Base-by-base conservation (phyloP, 768 basidiomycete species). In the Cyclocybe cylindracea region DNA sequence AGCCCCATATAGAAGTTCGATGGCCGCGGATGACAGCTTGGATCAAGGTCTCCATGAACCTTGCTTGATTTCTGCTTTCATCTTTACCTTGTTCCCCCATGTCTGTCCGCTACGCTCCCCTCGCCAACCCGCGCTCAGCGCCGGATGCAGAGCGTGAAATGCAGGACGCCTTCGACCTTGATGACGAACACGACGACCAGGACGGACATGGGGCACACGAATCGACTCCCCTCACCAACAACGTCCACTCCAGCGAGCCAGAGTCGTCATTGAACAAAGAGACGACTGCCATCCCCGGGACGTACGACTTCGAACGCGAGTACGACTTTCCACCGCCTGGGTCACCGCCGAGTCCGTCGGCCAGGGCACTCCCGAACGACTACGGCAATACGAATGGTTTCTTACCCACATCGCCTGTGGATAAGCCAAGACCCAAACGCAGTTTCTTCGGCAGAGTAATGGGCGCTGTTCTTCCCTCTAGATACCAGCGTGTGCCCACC, bases 231-330 rank as follows among this genome's bases (percentile, higher is more conserved):
- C 70, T 76, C 41, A 76, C 73, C 32, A 53, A 53, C 53, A 51
- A 51, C 55, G 34, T 49, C 41, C 13, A 36, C 18, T 50, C 53
- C 10, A 53, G 56, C 6, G 55, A 47, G 8, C 33, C 49, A 52
- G 31, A 40, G 44, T 49, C 48, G 42, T 51, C 36, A 3, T 55
- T 53, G 44, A 58, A 36, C 37, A 45, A 44, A 33, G 53, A 57
- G 19, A 57, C 65, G 1, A 56, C 43, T 31, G 67, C 70, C 39
- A 64, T 74, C 29, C 74, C 80, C 10, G 79, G 78, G 24, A 67
- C 72, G 2, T 91, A 91, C 69, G 87, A 93, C 66, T 94, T 93
- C 65, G 91, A 94, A 66, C 77, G 87, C 19, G 84, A 85, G 51
- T 89, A 86, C 62, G 86, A 88, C 57, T 76, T 73, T 35, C 89